A percentile compares a stretch with the other conserved stretches of the same genome.
Evolutionary conservation across 371 early-diverging fungal species (phyloP).

Genomic region (Syncephalastrum sp.): DNA sequence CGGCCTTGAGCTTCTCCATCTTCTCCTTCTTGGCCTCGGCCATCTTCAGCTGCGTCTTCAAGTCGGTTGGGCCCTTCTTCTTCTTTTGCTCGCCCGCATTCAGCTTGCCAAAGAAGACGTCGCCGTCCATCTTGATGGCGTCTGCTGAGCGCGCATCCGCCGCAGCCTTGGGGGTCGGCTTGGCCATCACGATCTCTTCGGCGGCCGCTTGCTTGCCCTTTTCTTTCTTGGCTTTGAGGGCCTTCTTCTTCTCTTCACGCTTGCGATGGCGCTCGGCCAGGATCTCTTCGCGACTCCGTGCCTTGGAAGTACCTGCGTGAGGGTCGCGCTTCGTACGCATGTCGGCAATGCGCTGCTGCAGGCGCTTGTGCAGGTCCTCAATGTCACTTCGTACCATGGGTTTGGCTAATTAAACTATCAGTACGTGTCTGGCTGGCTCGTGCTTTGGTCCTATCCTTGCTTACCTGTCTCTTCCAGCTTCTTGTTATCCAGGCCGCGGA

Average conservation of each 20-base stretch:
- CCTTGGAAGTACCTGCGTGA: slow-evolving; percentile 35
- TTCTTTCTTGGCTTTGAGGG: slow-evolving; percentile 67
- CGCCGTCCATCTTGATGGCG: slow-evolving; percentile 58
- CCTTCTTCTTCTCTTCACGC: slow-evolving; percentile 71
- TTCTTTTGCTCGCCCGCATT: slow-evolving; percentile 60
- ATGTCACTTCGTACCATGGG: slow-evolving; percentile 54
- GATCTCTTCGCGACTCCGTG: slow-evolving; percentile 72
- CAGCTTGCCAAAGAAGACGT: slow-evolving; percentile 71
- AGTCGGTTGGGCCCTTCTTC: slow-evolving; percentile 77
- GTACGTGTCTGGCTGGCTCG: not conserved
- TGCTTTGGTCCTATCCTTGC: not conserved
- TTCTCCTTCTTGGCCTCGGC: slow-evolving; percentile 76
- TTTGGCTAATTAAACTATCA: slow-evolving; percentile 10
- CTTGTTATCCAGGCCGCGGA: slow-evolving; percentile 24
- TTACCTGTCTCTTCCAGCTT: slow-evolving; percentile 6
- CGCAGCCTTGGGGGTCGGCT: slow-evolving; percentile 16
- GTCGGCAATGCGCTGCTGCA: slow-evolving; percentile 69
- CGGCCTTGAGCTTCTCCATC: slow-evolving; percentile 67
- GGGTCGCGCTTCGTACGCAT: slow-evolving; percentile 70
- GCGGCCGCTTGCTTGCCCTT: slow-evolving; percentile 52
- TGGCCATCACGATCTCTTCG: slow-evolving; percentile 56
- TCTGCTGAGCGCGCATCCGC: slow-evolving; percentile 26
- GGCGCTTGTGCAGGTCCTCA: slow-evolving; percentile 65
- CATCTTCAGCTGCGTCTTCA: slow-evolving; percentile 73
- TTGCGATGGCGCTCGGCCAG: slow-evolving; percentile 75